Evolutionary conservation across 176 grass and related monocot genomes (phyloP).

Genomic region (Oryza longistaminata): DNA sequence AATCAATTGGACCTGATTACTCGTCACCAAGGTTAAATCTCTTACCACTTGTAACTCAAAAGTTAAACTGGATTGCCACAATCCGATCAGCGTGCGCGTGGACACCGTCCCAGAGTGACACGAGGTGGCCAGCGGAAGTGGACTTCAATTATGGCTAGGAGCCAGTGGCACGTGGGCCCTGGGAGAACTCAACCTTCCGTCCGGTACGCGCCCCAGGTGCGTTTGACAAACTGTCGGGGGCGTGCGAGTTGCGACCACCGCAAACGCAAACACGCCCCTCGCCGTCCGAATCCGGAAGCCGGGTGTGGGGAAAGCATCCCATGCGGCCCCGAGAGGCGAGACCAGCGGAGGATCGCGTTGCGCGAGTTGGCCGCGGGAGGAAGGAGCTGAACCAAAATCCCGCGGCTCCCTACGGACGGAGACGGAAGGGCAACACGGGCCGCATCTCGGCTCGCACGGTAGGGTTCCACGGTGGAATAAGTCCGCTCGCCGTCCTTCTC

Average conservation of each 20-base stretch:
- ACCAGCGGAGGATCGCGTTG: no score
- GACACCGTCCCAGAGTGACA: neutral
- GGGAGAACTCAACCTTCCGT: slow-evolving; percentile 12
- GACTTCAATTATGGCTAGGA: neutral
- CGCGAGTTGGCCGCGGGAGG: neutral
- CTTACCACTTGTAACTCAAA: neutral
- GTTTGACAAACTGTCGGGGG: slow-evolving; percentile 50
- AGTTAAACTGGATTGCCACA: neutral
- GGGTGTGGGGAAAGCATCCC: no score
- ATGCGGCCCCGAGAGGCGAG: no score
- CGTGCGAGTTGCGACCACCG: no score
- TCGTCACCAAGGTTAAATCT: no score
- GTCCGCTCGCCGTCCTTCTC: no score
- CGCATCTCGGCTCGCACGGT: no score
- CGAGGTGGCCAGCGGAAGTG: neutral
- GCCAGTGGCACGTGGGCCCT: slow-evolving; percentile 13
- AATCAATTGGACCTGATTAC: no score
- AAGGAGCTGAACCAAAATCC: neutral
- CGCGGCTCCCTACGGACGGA: no score
- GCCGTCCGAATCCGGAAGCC: no score
- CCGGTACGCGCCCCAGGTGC: neutral
- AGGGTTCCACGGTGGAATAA: no score
- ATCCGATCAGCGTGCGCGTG: neutral
- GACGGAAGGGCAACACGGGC: no score
- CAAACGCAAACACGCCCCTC: neutral